Evolutionary conservation across 331 rosid species (phyloP), one percentile per base, ranked within the genome.

Genomic region (Quercus lobata): DNA sequence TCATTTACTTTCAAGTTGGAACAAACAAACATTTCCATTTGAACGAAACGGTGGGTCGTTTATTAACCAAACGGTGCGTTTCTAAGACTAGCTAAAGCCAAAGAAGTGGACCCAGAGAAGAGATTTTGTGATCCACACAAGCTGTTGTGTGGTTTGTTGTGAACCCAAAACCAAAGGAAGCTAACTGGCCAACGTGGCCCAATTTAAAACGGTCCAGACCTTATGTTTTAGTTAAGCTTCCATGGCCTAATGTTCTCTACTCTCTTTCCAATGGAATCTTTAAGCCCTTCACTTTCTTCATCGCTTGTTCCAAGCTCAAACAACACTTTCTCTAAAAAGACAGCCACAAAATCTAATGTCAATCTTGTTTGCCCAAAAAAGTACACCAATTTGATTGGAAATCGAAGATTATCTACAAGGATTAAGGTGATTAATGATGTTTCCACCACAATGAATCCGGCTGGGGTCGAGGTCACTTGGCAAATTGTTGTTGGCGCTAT

Each of bases 401-500:
- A 74, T 37, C 79, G 72, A 62, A 62, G 68, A 79, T 81, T 54
- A 57, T 69, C 65, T 22, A 55, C 81, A 75, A 78, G 77, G 73
- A 41, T 83, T 55, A 74, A 81, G 30, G 88, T 81, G 32, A 71
- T 88, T 2, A 78, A 83, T 29, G 97, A 86, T 37, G 84, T 89
- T 41, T 81, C 91, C 14, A 75, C 82, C 3, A 69, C 80, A 46
- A 72, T 83, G 5, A 95, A 91, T 49, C 79, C 91, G 0, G 82
- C 85, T 56, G 84, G 86, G 1, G 87, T 73, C 2, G 82, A 84
- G 46, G 24, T 92, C 77, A 90, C 96, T 1, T 95, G 96, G 98
- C 91, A 95, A 83, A 91, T 91, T 46, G 82, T 85, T 34, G 92
- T 86, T 17, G 99, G 97, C 56, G 78, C 92, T 16, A 46, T 87